phyloP scores from a whole-genome alignment of 1,139 yeast genomes.

The Eremothecium coryli region DNA sequence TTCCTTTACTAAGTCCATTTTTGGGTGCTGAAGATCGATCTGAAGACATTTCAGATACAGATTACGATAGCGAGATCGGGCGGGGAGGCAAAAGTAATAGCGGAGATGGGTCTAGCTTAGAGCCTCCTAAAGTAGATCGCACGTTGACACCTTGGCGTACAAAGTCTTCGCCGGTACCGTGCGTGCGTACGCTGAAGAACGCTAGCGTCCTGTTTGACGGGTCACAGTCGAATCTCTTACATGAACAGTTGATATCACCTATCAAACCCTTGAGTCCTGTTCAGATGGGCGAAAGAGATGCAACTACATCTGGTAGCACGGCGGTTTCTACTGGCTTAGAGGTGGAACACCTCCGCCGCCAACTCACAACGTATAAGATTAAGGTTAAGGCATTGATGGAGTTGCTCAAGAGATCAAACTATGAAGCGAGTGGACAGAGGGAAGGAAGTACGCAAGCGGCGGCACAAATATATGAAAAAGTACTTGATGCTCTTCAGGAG shows the following conservation, averaged over 20 bases:
- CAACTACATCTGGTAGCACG: conserved; percentile 1
- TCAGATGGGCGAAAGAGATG: background rate
- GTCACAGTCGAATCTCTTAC: background rate
- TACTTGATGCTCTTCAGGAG: conserved; percentile 14
- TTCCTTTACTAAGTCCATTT: no score
- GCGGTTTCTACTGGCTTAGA: conserved; percentile 21
- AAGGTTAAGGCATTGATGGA: conserved; percentile 31
- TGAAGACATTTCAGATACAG: conserved; percentile 1
- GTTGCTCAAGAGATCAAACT: conserved; percentile 28
- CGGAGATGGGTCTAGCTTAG: conserved; percentile 15
- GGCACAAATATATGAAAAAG: conserved; percentile 11
- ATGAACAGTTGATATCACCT: conserved; percentile 1
- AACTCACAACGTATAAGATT: conserved; percentile 31
- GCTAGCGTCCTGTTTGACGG: background rate
- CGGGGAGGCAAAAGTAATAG: background rate
- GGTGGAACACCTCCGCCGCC: conserved; percentile 29
- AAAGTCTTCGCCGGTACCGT: conserved; percentile 3
- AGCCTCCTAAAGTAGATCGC: conserved; percentile 5
- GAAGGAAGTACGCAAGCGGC: conserved; percentile 1
- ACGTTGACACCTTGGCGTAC: conserved; percentile 4
- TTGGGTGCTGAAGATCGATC: background rate
- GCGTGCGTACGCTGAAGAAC: background rate
- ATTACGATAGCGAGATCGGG: background rate
- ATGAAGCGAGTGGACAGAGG: conserved; percentile 15
- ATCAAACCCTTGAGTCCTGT: conserved; percentile 1